phyloP scores from a whole-genome alignment of 1,284 basidiomycete species.

The Cystobasidiaceae sp. region DNA sequence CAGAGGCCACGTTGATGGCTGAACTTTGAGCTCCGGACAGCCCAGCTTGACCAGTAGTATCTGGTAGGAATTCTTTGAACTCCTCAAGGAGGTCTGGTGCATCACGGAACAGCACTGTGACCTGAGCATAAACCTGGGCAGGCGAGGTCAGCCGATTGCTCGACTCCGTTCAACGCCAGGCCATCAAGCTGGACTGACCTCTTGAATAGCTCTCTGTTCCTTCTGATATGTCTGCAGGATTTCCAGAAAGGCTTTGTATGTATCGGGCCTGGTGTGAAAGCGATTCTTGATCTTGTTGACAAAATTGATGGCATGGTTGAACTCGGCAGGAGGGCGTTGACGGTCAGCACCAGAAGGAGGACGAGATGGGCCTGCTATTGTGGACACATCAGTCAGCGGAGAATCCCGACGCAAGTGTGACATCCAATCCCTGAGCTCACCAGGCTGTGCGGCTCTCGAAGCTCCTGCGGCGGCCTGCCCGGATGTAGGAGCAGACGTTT shows the following conservation, averaged over 20 bases:
- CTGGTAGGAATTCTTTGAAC: constrained; percentile 95
- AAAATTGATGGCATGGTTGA: constrained; percentile 96
- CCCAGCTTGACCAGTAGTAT: constrained; percentile 43
- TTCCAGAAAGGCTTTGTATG: constrained; percentile 97
- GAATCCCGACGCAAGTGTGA: too few species aligned
- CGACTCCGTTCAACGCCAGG: too few species aligned
- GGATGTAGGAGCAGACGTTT: too few species aligned
- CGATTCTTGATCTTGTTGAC: constrained; percentile 98
- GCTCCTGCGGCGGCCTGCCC: not conserved
- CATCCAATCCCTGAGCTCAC: too few species aligned
- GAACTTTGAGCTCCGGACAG: not conserved
- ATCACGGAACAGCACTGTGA: constrained; percentile 84
- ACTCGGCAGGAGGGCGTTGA: constrained; percentile 64
- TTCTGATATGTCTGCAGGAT: constrained; percentile 97
- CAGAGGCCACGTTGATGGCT: constrained; percentile 3
- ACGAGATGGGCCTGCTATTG: constrained; percentile 6
- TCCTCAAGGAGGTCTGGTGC: constrained; percentile 88
- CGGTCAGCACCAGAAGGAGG: not conserved
- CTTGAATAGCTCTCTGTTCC: constrained; percentile 79
- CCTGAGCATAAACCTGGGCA: constrained; percentile 83
- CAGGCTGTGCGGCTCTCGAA: not conserved
- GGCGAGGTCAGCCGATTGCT: too few species aligned
- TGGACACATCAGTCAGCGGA: too few species aligned
- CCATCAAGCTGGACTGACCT: constrained; percentile 69
- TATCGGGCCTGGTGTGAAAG: constrained; percentile 84